A percentile compares a stretch with the other conserved stretches of the same genome.
Conservation (phyloP, 2,329 filamentous ascomycete genomes). For the Magnaporthales sp. region DNA sequence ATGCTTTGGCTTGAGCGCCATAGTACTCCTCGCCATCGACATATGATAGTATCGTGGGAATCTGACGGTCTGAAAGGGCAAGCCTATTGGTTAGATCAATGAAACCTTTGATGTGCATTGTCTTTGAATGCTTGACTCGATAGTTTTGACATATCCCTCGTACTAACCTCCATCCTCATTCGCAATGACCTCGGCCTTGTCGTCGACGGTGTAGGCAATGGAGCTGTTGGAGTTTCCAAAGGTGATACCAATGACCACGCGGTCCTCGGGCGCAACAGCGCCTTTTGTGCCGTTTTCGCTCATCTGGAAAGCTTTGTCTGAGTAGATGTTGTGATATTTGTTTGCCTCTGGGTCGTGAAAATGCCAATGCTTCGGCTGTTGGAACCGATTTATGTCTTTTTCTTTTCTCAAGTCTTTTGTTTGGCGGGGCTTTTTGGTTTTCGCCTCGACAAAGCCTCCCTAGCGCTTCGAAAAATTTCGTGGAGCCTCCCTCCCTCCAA, state of each 20-base stretch:
- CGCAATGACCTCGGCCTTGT: slow-evolving; percentile 95
- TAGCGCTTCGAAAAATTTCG: neutral
- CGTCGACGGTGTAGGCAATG: slow-evolving; percentile 86
- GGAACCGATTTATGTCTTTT: neutral
- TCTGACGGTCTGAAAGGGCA: slow-evolving; percentile 70
- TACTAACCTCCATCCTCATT: slow-evolving; percentile 90
- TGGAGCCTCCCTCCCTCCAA: neutral
- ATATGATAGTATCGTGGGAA: slow-evolving; percentile 89
- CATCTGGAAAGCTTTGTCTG: slow-evolving; percentile 23
- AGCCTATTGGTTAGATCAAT: neutral
- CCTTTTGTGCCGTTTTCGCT: slow-evolving; percentile 35
- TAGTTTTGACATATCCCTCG: neutral
- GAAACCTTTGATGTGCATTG: neutral
- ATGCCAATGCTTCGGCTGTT: neutral
- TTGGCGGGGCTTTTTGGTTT: slow-evolving; percentile 6
- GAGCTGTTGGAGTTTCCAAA: slow-evolving; percentile 99
- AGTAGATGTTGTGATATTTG: neutral
- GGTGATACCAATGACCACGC: slow-evolving; percentile 82
- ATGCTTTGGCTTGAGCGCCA: slow-evolving; percentile 87
- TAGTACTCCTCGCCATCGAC: slow-evolving; percentile 95
- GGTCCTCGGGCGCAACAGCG: slow-evolving; percentile 45
- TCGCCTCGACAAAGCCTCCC: neutral
- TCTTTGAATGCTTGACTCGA: neutral
- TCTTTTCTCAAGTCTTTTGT: neutral
- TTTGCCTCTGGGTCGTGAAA: neutral